Conservation (phyloP, 257 asterid genomes). For the Solanum sejunctum region DNA sequence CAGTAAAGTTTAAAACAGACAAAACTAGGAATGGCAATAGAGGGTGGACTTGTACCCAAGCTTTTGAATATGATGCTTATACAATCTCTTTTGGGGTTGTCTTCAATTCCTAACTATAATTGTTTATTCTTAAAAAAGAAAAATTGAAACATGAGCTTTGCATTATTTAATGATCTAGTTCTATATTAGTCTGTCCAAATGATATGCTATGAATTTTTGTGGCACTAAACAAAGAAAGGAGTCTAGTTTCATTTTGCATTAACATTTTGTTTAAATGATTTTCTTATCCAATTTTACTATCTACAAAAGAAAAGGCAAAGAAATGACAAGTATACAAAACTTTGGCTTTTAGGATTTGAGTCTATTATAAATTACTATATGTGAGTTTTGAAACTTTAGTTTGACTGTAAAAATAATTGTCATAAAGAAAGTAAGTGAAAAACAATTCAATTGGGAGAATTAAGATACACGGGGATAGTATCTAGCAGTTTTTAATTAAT, state of each 20-base stretch:
- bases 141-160: not conserved
- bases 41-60: not conserved
- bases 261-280: not conserved
- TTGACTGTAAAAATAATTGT: not conserved
- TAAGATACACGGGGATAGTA: too few species aligned
- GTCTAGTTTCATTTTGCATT: not conserved
- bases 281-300: not conserved
- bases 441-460: not conserved
- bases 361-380: not conserved
- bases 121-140: not conserved
- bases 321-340: not conserved
- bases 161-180: not conserved
- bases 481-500: too few species aligned
- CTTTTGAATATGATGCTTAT: not conserved
- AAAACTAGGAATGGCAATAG: not conserved
- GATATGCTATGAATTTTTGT: not conserved
- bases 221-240: not conserved
- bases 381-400: not conserved
- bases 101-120: not conserved
- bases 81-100: not conserved
- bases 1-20: not conserved
- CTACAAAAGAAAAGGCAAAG: not conserved
- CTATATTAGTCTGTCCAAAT: not conserved
- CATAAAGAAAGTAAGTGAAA: not conserved
- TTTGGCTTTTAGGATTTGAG: not conserved